Conservation (phyloP, 352 stramenopile species). For the Globisporangium carolinianum region DNA sequence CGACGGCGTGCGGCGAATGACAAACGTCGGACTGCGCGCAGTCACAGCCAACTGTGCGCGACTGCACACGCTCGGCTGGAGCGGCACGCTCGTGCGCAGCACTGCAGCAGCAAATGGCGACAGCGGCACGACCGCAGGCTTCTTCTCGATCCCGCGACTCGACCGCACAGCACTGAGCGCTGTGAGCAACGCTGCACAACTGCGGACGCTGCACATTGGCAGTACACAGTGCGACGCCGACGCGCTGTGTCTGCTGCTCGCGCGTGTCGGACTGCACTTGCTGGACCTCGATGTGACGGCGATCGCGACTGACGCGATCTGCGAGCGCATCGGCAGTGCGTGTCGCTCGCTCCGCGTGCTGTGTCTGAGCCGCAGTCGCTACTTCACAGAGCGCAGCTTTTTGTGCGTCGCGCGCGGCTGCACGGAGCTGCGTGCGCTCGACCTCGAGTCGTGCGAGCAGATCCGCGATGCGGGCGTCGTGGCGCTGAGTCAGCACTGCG, state of each 20-base stretch:
- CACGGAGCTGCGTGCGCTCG: conserved; percentile 29
- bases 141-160: conserved; percentile 64
- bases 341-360: conserved; percentile 30
- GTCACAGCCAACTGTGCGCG: conserved; percentile 29
- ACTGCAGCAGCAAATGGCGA: conserved; percentile 10
- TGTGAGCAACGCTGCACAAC: conserved; percentile 12
- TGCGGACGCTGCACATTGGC: conserved; percentile 47
- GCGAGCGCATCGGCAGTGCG: conserved; percentile 26
- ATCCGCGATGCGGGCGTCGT: conserved; percentile 37
- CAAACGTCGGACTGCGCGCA: conserved; percentile 15
- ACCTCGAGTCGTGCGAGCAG: conserved; percentile 75
- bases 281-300: conserved; percentile 49
- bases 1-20: conserved; percentile 51
- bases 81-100: conserved; percentile 52
- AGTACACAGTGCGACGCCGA: conserved; percentile 50
- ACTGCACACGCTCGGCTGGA: conserved; percentile 38
- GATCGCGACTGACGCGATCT: conserved; percentile 60
- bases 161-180: conserved; percentile 20
- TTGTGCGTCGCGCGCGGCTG: conserved; percentile 31
- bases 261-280: conserved; percentile 17
- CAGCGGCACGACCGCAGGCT: conserved; percentile 12
- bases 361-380: conserved; percentile 63
- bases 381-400: conserved; percentile 57
- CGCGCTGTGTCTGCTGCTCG: conserved; percentile 22
- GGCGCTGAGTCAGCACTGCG: conserved; percentile 26